A percentile compares a stretch with the other conserved stretches of the same genome.
These are phyloP conservation scores for Hypoxylon lenormandii DNA, from an alignment of 495 filamentous ascomycete genomes.

Conservation along the genomic window DNA sequence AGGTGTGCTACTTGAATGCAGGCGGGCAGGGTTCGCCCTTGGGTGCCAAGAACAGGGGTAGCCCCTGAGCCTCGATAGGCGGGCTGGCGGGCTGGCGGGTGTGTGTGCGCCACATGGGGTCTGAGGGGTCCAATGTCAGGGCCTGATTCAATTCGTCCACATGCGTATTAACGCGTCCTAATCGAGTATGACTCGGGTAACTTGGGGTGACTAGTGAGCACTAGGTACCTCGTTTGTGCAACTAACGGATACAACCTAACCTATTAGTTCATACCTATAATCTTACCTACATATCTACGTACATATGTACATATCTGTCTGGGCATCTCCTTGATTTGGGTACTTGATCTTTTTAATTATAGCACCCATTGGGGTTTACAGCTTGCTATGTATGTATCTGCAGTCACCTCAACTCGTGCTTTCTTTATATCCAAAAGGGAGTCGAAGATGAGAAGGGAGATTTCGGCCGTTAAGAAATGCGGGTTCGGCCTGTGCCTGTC, in stretches of 20 bases:
- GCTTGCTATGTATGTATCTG: too few relatives aligned
- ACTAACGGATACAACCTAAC: too few relatives aligned
- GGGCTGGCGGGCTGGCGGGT: too few relatives aligned
- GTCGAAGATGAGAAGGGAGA: neutral
- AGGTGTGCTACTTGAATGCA: too few relatives aligned
- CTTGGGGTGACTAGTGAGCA: neutral
- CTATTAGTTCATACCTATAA: too few relatives aligned
- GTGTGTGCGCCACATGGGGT: slow-evolving; percentile 16
- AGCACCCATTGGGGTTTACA: too few relatives aligned
- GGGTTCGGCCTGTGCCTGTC: slow-evolving; percentile 24
- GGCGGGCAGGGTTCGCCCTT: neutral
- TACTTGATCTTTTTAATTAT: neutral
- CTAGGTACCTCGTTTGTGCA: neutral
- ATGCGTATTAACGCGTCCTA: neutral
- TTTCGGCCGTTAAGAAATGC: slow-evolving; percentile 23
- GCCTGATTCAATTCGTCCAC: slow-evolving; percentile 29
- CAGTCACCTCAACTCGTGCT: too few relatives aligned
- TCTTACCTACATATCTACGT: too few relatives aligned
- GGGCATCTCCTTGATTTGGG: too few relatives aligned
- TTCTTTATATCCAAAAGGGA: too few relatives aligned
- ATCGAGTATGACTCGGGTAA: neutral
- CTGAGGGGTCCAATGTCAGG: slow-evolving; percentile 35
- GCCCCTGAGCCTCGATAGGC: slow-evolving; percentile 21
- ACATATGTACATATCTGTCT: too few relatives aligned
- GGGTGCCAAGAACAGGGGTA: slow-evolving; percentile 24